Conservation (phyloP, 257 asterid genomes). For the Capsicum pubescens region DNA sequence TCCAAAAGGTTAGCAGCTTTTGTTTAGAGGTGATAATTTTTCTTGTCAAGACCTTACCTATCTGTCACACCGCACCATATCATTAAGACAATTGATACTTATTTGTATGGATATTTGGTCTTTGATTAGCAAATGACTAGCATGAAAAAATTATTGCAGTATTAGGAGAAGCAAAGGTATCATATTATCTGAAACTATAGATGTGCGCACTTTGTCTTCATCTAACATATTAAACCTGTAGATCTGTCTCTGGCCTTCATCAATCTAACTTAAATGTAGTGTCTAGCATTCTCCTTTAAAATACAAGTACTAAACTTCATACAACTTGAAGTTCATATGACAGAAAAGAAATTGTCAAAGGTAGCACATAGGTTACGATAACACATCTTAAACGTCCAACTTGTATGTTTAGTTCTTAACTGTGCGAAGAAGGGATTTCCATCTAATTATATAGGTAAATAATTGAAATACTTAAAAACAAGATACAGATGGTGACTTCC, state of each 20-base stretch:
- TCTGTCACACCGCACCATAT: background rate
- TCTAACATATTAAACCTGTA: background rate
- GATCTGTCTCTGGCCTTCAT: slow-evolving; percentile 18
- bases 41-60: background rate
- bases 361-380: background rate
- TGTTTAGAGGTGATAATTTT: background rate
- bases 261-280: background rate
- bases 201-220: background rate
- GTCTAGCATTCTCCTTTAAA: slow-evolving; percentile 2
- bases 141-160: background rate
- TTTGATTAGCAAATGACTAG: background rate
- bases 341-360: slow-evolving; percentile 1
- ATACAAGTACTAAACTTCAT: background rate
- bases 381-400: background rate
- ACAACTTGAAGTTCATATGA: slow-evolving; percentile 14
- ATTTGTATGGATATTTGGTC: background rate
- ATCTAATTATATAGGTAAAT: background rate
- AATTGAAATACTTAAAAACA: background rate
- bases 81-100: background rate
- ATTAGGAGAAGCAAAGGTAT: background rate
- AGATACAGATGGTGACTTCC: background rate
- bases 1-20: background rate
- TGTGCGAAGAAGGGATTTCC: background rate
- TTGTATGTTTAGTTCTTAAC: background rate
- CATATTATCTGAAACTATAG: background rate